Percentiles rank a stretch among this genome's conserved stretches.
These are phyloP conservation scores for Penicillium silybi DNA, from an alignment of 495 filamentous ascomycete species.

Conservation along the genomic window DNA sequence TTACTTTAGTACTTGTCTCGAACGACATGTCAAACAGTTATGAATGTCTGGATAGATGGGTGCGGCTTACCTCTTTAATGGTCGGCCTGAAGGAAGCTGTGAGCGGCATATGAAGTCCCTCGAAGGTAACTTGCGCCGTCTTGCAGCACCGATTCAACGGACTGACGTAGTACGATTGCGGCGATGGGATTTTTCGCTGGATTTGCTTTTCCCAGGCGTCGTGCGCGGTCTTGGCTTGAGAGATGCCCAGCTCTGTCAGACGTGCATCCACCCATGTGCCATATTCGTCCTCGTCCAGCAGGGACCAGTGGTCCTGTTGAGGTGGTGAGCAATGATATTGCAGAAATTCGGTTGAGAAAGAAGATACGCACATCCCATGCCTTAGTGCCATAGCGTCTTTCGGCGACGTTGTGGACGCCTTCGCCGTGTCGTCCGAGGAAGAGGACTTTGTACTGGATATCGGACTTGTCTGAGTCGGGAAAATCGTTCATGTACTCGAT, in stretches of 20 bases:
- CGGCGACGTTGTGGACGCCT: constrained; percentile 66
- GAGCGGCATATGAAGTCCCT: constrained; percentile 46
- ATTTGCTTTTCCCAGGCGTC: constrained; percentile 59
- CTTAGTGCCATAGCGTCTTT: constrained; percentile 60
- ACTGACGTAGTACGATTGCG: constrained; percentile 67
- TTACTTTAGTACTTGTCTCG: neutral
- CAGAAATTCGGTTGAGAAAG: neutral
- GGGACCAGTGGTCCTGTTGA: constrained; percentile 64
- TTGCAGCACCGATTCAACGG: constrained; percentile 68
- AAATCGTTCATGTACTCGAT: constrained; percentile 52
- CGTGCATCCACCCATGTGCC: constrained; percentile 69
- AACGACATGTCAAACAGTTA: neutral
- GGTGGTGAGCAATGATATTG: neutral
- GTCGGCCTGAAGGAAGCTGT: constrained; percentile 54
- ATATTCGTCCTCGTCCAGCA: constrained; percentile 64
- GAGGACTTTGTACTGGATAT: constrained; percentile 59
- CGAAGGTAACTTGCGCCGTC: constrained; percentile 63
- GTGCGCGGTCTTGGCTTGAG: constrained; percentile 62
- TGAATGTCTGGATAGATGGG: neutral
- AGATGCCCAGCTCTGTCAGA: constrained; percentile 59
- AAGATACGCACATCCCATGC: constrained; percentile 56
- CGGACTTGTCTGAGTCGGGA: constrained; percentile 24
- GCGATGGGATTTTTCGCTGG: constrained; percentile 52
- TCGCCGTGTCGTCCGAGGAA: constrained; percentile 72
- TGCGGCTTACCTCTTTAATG: constrained; percentile 57